Evolutionary conservation across 73 alveolate genomes (phyloP).

Genomic region (Stentor coeruleus): DNA sequence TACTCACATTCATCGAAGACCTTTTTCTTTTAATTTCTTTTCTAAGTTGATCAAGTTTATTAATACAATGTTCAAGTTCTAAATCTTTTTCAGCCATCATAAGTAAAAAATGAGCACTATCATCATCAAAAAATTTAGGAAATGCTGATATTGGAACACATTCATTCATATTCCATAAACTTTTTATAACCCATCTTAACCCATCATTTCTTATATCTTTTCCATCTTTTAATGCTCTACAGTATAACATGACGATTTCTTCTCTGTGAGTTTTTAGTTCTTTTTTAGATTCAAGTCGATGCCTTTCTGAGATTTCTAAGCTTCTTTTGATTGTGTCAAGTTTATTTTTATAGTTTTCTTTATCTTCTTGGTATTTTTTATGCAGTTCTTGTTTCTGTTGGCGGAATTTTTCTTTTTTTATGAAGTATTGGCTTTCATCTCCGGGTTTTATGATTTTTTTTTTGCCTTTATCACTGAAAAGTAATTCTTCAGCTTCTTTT

Average conservation of each 20-base stretch:
- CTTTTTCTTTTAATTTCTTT: not conserved
- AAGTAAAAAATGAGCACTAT: not conserved
- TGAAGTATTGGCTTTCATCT: not conserved
- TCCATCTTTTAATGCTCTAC: not conserved
- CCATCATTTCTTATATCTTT: not conserved
- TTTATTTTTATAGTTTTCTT: not conserved
- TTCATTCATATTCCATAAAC: not conserved
- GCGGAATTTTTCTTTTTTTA: not conserved
- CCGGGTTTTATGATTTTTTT: not conserved
- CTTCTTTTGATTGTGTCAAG: not conserved
- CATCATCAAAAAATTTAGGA: not conserved
- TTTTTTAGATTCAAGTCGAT: not conserved
- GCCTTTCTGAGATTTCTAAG: not conserved
- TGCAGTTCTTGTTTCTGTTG: constrained; percentile 1
- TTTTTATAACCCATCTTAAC: not conserved
- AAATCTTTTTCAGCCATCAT: not conserved
- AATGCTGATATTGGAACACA: not conserved
- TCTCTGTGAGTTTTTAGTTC: not conserved
- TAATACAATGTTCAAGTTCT: not conserved
- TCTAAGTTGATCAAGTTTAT: not conserved
- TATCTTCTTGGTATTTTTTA: not conserved
- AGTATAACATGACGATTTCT: not conserved
- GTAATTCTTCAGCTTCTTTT: not conserved
- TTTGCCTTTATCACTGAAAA: not conserved
- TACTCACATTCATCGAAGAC: not conserved